These are phyloP conservation scores for Dendrothele bispora DNA, from an alignment of 768 basidiomycete genomes.

Conservation along the genomic window DNA sequence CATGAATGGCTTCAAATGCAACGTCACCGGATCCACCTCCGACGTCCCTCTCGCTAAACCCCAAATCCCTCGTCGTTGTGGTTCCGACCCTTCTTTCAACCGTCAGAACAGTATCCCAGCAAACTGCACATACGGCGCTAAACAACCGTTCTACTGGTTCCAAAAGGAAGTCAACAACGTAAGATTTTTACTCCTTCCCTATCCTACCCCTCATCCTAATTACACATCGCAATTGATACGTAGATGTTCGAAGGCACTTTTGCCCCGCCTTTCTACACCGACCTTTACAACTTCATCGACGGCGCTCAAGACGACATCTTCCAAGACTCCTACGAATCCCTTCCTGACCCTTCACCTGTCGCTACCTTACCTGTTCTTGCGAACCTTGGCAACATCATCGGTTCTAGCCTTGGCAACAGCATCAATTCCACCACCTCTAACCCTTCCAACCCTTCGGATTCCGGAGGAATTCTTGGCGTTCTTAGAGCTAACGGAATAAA, in stretches of 20 bases:
- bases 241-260: constrained; percentile 67
- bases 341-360: constrained; percentile 45
- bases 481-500: no score
- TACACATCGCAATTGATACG: background rate
- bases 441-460: no score
- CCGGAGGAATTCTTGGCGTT: no score
- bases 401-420: background rate
- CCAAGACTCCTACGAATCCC: constrained; percentile 47
- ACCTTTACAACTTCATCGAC: constrained; percentile 68
- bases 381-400: background rate
- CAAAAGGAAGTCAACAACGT: constrained; percentile 64
- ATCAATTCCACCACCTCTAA: background rate
- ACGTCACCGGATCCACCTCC: constrained; percentile 53
- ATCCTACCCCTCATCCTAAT: background rate
- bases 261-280: constrained; percentile 66
- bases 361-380: constrained; percentile 33
- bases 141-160: constrained; percentile 72
- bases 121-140: constrained; percentile 75
- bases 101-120: constrained; percentile 44
- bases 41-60: constrained; percentile 51
- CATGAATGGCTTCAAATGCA: constrained; percentile 77
- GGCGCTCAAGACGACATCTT: constrained; percentile 79
- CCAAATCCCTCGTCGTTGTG: constrained; percentile 65
- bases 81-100: constrained; percentile 49
- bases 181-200: constrained; percentile 17